A percentile compares a stretch with the other conserved stretches of the same genome.
These are phyloP conservation scores for Picea glauca DNA, from an alignment of 75 land plant genomes.

Conservation along the genomic window DNA sequence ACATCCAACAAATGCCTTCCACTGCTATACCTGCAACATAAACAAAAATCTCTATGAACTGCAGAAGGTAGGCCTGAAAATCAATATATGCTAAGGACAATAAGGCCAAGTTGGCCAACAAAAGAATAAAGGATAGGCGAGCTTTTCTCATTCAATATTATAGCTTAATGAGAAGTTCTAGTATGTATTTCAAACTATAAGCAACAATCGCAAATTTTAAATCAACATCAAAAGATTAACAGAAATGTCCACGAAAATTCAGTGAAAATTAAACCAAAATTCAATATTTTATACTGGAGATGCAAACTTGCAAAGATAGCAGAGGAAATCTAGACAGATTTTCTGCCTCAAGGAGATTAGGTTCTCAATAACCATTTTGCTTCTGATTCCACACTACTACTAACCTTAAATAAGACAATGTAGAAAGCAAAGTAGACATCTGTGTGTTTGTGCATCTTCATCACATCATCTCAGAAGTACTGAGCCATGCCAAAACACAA, in stretches of 20 bases:
- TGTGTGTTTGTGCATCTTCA: too few relatives aligned
- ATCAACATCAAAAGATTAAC: slow-evolving; percentile 4
- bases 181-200: neutral
- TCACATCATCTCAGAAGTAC: too few relatives aligned
- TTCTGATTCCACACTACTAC: neutral
- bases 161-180: neutral
- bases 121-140: neutral
- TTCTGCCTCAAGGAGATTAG: neutral
- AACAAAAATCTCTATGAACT: neutral
- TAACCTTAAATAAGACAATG: neutral
- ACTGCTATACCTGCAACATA: slow-evolving; percentile 41
- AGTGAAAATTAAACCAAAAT: neutral
- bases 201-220: neutral
- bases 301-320: neutral
- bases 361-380: neutral
- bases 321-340: neutral
- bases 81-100: neutral
- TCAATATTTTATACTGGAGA: neutral
- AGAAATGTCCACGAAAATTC: neutral
- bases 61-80: neutral
- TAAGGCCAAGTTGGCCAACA: neutral
- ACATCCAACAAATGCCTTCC: slow-evolving; percentile 78
- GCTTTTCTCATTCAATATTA: neutral
- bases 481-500: too few relatives aligned
- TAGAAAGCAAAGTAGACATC: neutral